Conservation (phyloP, 2,329 filamentous ascomycete genomes). For the Clonostachys rosea region DNA sequence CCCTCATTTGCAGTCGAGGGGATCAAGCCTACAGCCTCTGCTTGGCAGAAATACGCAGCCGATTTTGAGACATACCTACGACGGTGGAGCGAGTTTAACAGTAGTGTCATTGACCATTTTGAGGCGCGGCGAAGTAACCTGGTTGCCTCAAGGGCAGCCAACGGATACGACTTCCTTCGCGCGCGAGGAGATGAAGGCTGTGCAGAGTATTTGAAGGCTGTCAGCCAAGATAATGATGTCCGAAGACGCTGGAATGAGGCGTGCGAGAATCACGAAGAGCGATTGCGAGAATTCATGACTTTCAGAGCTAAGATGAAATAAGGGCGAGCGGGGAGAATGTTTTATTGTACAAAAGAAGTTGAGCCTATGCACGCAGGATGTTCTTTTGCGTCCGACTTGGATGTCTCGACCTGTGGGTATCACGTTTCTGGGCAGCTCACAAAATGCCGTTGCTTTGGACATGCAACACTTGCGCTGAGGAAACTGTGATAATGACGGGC, state of each 20-base stretch:
- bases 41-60: constrained; percentile 46
- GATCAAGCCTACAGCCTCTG: constrained; percentile 31
- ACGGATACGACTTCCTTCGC: constrained; percentile 40
- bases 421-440: no score
- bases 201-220: constrained; percentile 51
- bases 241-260: constrained; percentile 56
- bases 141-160: constrained; percentile 26
- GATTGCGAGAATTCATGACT: constrained; percentile 52
- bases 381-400: neutral
- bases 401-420: no score
- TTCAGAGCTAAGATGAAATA: constrained; percentile 38
- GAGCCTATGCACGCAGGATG: no score
- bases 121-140: constrained; percentile 41
- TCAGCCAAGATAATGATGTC: constrained; percentile 61
- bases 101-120: constrained; percentile 51
- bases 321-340: neutral
- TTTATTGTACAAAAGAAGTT: no score
- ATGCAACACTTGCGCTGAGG: no score
- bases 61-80: constrained; percentile 50
- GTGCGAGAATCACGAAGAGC: constrained; percentile 54
- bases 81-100: constrained; percentile 44
- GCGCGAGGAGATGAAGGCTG: constrained; percentile 39
- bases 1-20: constrained; percentile 33
- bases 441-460: no score
- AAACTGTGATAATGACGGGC: no score